A percentile compares a stretch with the other conserved stretches of the same genome.
These are phyloP conservation scores for Acer negundo DNA, from an alignment of 345 rosid species.

Conservation along the genomic window DNA sequence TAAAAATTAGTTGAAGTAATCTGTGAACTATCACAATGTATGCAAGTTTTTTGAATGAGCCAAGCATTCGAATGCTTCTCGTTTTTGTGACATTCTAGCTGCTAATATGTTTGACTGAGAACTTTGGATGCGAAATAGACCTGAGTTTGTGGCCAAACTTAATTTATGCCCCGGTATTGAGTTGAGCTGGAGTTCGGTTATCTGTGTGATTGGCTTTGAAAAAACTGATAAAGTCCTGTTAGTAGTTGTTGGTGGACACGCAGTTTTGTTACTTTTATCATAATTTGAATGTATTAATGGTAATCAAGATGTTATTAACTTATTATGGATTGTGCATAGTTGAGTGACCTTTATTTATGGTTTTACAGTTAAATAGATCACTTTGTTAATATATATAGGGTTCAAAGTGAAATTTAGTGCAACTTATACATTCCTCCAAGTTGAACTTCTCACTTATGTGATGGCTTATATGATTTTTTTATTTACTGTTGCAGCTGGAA, in stretches of 20 bases:
- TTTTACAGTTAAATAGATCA: no score
- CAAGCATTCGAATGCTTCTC: background rate
- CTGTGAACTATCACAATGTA: no score
- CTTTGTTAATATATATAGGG: no score
- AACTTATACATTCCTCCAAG: no score
- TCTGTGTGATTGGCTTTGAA: background rate
- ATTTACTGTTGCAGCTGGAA: slow-evolving; percentile 67
- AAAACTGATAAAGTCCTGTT: background rate
- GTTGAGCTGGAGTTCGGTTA: background rate
- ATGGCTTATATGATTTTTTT: slow-evolving; percentile 8
- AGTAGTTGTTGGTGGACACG: background rate
- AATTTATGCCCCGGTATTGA: background rate
- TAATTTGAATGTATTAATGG: background rate
- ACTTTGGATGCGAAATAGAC: background rate
- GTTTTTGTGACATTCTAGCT: background rate
- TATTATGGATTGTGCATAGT: background rate
- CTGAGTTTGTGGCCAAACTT: background rate
- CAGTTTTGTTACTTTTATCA: background rate
- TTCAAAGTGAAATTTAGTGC: no score
- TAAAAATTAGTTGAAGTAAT: no score
- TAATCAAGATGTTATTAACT: background rate
- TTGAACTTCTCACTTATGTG: background rate
- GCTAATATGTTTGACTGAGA: background rate
- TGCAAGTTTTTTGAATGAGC: no score
- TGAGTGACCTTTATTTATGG: no score